These are phyloP conservation scores for Acanthamoeba culbertsoni DNA, from an alignment of 208 protist species.

Conservation along the genomic window DNA sequence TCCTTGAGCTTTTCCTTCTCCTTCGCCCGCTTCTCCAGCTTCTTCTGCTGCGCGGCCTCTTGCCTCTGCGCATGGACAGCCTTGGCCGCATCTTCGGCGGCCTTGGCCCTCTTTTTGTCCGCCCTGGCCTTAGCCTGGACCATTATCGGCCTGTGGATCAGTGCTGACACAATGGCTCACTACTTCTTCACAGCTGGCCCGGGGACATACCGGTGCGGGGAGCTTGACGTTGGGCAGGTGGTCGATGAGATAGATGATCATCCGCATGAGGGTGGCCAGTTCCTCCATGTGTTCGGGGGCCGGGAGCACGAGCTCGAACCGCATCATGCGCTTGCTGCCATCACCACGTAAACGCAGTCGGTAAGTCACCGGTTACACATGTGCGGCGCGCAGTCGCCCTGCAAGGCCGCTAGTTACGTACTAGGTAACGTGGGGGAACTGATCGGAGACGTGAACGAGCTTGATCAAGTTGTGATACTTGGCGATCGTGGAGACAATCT, in stretches of 20 bases:
- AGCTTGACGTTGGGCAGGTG: background rate
- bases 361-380: background rate
- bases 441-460: background rate
- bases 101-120: conserved; percentile 13
- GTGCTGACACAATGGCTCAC: no score
- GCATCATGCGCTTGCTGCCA: background rate
- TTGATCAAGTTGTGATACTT: background rate
- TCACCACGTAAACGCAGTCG: no score
- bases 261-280: conserved; percentile 11
- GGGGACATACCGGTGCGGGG: background rate
- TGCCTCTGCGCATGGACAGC: background rate
- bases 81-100: background rate
- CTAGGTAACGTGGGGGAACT: conserved; percentile 19
- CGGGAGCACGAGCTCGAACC: background rate
- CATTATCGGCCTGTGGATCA: no score
- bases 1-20: conserved; percentile 43
- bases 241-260: conserved; percentile 27
- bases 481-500: background rate
- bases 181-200: background rate
- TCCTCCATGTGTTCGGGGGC: background rate
- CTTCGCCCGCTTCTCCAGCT: background rate
- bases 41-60: background rate
- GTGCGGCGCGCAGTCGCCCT: background rate
- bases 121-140: background rate
- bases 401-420: background rate